Base-by-base conservation (phyloP, 2,329 filamentous ascomycete species). In the Pseudocercospora fuligena region DNA sequence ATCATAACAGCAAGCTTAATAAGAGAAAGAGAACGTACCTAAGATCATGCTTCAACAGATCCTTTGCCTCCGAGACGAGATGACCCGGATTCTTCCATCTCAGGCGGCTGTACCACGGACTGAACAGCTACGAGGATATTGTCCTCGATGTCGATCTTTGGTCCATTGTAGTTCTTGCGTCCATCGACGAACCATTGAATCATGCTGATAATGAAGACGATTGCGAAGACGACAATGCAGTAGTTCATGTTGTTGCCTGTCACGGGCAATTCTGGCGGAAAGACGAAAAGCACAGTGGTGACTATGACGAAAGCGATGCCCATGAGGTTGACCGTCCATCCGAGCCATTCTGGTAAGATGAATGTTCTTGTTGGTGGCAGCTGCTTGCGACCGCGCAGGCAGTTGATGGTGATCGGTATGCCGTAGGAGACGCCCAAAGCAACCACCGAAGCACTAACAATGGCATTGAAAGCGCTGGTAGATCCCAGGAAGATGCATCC, bases 221-320 rank as follows among this genome's bases (percentile, higher is more conserved):
- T 85, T 1, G 82, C 85, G 58, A 89, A 88, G 0, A 83, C 86
- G 19, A 84, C 86, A 51, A 86, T 81, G 70, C 84, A 87, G 63
- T 86, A 86, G 67, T 86, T 93, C 90, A 93, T 93, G 79, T 87
- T 92, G 71, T 80, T 86, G 0, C 84, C 82, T 0, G 87, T 88
- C 1, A 90, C 88, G 0, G 89, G 89, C 3, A 89, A 74, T 7
- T 84, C 84, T 0, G 91, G 90, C 2, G 91, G 91, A 78, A 93
- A 92, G 21, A 92, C 83, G 78, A 93, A 93, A 0, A 93, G 82
- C 0, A 92, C 87, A 0, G 90, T 92, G 0, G 90, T 93, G n/a
- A 93, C 76, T 12, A 87, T 79, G 1, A 89, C 86, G 78, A 90
- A 93, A 0, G 81, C 80, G 56, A 93, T 82, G 5, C 90, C 89